Base-by-base conservation (phyloP, 2,329 filamentous ascomycete species). In the Aspergillus fumigatiaffinis region DNA sequence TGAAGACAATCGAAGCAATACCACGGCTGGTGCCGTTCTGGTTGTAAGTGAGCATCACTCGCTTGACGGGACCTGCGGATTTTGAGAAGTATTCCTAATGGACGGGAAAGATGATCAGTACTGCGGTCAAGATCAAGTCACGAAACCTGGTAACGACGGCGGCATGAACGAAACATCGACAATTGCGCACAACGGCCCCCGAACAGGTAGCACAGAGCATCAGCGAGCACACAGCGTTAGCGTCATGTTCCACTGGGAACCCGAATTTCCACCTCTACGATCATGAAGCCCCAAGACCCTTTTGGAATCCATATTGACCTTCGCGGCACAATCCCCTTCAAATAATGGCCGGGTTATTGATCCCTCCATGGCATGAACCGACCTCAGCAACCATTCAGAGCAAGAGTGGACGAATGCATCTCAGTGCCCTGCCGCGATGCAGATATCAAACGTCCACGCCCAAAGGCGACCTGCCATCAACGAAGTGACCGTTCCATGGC, bases 81-180 rank as follows among this genome's bases (percentile, higher is more conserved):
- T 91, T 88, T 71, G 83, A 79, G 77, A 99, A 97, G 79, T 97
- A 99, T 80, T 99, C 94, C 94, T 99, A 91, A 77, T 77, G 77
- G 76, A 77, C 76, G 81, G 68, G 54, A 66, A 60, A 71, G 60
- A 68, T 62, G 66, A 79, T 81, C 68, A 81, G 79, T 79, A 78
- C 68, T 71, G 67, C 62, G 62, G 70, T 63, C 58, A 44, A 63
- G 56, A 51, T 64, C 66, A 32, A 60, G 57, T 55, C 61, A 62
- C 32, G 57, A 50, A 64, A 63, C 57, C 59, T 23, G 58, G 55
- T 51, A 60, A 65, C 63, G 62, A 63, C 60, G 61, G 56, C 59
- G 62, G 68, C 60, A 58, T 58, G 51, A 60, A 62, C 60, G 59
- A 57, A 63, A 66, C 62, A 61, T 66, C 63, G 60, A 66, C 63